These are phyloP conservation scores for Verruconis gallopava DNA, from an alignment of 2,329 filamentous ascomycete genomes.

Conservation along the genomic window DNA sequence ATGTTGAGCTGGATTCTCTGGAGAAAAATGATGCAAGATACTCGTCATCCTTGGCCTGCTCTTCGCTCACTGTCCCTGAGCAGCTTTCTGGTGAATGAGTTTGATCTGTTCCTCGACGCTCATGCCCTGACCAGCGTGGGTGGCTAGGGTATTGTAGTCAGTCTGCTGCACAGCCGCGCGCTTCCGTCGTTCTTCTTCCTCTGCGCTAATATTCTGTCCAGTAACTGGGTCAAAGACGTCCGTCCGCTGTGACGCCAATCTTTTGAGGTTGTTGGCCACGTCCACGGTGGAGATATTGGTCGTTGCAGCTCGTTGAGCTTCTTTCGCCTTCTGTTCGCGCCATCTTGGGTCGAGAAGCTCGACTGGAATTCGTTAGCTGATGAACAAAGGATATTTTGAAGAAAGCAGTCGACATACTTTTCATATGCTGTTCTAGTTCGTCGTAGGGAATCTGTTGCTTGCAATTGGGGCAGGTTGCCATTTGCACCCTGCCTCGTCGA, in stretches of 20 bases:
- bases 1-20: too few species aligned
- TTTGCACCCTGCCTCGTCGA: constrained; percentile 50
- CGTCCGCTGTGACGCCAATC: constrained; percentile 75
- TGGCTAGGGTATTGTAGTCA: constrained; percentile 36
- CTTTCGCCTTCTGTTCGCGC: constrained; percentile 90
- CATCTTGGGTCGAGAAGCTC: constrained; percentile 86
- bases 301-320: constrained; percentile 69
- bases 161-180: constrained; percentile 54
- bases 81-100: constrained; percentile 40
- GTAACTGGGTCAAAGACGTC: constrained; percentile 73
- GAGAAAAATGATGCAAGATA: too few species aligned
- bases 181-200: constrained; percentile 66
- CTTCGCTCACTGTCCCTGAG: background rate
- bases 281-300: constrained; percentile 79
- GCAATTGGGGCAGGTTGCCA: constrained; percentile 83
- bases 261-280: constrained; percentile 87
- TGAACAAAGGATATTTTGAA: background rate
- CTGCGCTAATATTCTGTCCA: constrained; percentile 53
- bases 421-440: constrained; percentile 85
- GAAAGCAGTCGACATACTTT: constrained; percentile 42
- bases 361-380: constrained; percentile 32
- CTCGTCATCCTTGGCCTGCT: too few species aligned
- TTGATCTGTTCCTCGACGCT: constrained; percentile 82
- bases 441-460: constrained; percentile 75
- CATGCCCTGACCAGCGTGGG: constrained; percentile 20